These are phyloP conservation scores for Ettlia oleoabundans DNA, from an alignment of 139 green algal species.

Conservation along the genomic window DNA sequence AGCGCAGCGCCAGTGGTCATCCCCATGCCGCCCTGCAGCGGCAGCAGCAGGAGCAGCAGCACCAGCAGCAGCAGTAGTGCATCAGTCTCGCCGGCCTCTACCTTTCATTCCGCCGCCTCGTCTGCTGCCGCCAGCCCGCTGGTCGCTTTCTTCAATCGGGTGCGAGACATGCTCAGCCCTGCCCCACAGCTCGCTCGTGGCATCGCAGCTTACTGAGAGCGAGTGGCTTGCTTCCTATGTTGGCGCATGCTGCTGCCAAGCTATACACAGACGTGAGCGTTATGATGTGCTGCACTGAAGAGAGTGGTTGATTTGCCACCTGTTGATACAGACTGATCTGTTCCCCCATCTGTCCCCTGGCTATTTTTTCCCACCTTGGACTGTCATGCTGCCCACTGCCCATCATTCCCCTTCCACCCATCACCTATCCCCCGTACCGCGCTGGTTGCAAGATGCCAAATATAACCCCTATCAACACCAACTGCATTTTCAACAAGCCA, in stretches of 20 bases:
- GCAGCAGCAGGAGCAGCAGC: neutral
- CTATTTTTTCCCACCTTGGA: too few relatives aligned
- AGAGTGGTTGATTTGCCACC: too few relatives aligned
- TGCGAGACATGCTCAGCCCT: neutral
- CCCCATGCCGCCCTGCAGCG: neutral
- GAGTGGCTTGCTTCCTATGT: neutral
- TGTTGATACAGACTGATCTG: too few relatives aligned
- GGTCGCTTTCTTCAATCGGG: neutral
- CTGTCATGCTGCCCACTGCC: too few relatives aligned
- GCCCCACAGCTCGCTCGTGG: neutral
- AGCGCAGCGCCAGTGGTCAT: neutral
- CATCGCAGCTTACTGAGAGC: neutral
- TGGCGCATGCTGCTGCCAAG: neutral
- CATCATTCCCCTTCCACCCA: too few relatives aligned
- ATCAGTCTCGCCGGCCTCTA: neutral
- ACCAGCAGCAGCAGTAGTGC: neutral
- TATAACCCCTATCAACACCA: too few relatives aligned
- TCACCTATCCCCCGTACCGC: too few relatives aligned
- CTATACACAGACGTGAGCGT: too few relatives aligned
- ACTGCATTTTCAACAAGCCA: too few relatives aligned
- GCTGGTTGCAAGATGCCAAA: too few relatives aligned
- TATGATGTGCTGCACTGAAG: too few relatives aligned
- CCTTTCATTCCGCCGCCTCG: neutral
- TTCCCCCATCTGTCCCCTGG: too few relatives aligned
- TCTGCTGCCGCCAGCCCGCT: neutral